Evolutionary conservation across 1,284 basidiomycete genomes (phyloP), one percentile per base, ranked within the genome.

Genomic region (Termitomyces sp.): DNA sequence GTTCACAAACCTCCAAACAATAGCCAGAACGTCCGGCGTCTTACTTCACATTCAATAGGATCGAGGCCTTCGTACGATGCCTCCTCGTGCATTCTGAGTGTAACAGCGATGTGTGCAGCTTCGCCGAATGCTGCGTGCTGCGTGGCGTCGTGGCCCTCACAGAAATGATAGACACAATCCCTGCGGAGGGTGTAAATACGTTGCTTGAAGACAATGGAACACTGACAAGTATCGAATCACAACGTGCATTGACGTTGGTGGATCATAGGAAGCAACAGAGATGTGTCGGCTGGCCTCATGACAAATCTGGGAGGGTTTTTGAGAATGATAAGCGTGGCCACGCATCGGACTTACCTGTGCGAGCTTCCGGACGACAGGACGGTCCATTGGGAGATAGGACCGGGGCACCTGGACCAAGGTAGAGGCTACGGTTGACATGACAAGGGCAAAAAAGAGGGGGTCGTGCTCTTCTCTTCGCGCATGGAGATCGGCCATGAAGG

Each of bases 101-200:
- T 89, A 28, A 90, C 80, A 24, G 88, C 88, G 58, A 91, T 88
- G 62, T 91, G 88, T 3, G 83, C 85, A 10, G 89, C 85, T 67
- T 92, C 88, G 30, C 88, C 89, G 64, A 91, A 91, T 10, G 88
- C 84, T 34, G 88, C 88, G 64, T 91, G 88, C 60, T 88, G 86
- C n/a, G 88, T 90, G 12, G 86, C 88, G 61, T 90, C 88, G 61
- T 90, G 86, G n/a, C 88, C 89, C 65, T 90, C 88, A 61, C 89
- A 90, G 69, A 91, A 90, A 68, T 92, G 89, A 67, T 92, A 92
- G 41, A 88, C 75, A 55, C 81, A 87, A 68, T 92, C 89, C 61
- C 88, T 90, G 61, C 49, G 2, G 30, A 57, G 13, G 38, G 19
- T 57, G 26, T 56, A 40, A 58, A 57, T 43, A 59, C 34, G 6